Evolutionary conservation across 148 eudicot genomes (phyloP).

Genomic region (Fagopyrum esculentum): DNA sequence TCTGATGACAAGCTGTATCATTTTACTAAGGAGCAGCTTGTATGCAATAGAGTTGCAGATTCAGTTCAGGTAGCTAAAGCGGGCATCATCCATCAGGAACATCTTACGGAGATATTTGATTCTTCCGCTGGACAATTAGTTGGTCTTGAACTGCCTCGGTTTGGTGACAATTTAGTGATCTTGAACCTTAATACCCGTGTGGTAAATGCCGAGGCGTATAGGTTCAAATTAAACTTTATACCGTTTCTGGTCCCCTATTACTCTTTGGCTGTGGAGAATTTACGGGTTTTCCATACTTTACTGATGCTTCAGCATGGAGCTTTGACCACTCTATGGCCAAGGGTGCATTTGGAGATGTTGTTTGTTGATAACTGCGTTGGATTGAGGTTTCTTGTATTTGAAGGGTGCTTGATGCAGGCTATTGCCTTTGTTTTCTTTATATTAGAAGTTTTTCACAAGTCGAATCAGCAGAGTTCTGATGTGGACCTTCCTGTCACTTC

Average conservation of each 20-base stretch:
- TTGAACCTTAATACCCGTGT: slow-evolving; percentile 29
- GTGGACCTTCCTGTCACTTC: slow-evolving; percentile 70
- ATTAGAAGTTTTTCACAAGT: slow-evolving; percentile 39
- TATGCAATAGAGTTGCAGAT: not conserved
- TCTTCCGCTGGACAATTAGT: slow-evolving; percentile 15
- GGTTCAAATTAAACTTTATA: slow-evolving; percentile 25
- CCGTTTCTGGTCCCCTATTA: slow-evolving; percentile 21
- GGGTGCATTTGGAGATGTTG: slow-evolving; percentile 67
- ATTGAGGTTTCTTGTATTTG: slow-evolving; percentile 67
- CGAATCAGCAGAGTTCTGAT: slow-evolving; percentile 32
- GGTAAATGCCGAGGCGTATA: slow-evolving; percentile 28
- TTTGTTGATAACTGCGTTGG: slow-evolving; percentile 72
- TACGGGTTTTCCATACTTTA: slow-evolving; percentile 27
- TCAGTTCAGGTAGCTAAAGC: not conserved
- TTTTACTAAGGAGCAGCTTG: slow-evolving; percentile 14
- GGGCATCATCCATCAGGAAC: slow-evolving; percentile 8
- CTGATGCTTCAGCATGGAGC: slow-evolving; percentile 53
- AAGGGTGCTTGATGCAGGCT: slow-evolving; percentile 80
- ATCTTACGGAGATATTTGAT: slow-evolving; percentile 19
- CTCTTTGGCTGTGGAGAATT: slow-evolving; percentile 26
- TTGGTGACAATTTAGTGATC: slow-evolving; percentile 31
- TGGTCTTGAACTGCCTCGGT: slow-evolving; percentile 26
- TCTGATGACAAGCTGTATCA: slow-evolving; percentile 10
- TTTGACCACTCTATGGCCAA: slow-evolving; percentile 48
- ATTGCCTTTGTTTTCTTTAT: slow-evolving; percentile 46